Conservation (phyloP, 2,329 filamentous ascomycete genomes). For the Myotisia sp. region DNA sequence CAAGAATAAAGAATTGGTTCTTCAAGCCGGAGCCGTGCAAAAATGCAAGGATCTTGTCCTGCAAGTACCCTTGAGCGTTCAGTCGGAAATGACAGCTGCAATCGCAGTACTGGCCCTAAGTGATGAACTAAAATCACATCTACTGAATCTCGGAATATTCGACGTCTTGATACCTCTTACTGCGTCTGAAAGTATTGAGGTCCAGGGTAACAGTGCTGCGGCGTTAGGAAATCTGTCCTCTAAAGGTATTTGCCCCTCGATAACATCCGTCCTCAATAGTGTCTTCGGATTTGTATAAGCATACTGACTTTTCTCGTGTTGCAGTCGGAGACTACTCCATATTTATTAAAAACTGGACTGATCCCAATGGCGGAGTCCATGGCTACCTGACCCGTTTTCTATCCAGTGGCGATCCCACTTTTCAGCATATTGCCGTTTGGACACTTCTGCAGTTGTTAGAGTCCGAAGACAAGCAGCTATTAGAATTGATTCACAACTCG, state of each 20-base stretch:
- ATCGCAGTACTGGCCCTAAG: conserved; percentile 92
- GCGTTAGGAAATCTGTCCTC: conserved; percentile 91
- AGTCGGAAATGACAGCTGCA: conserved; percentile 99
- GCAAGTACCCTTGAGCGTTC: conserved; percentile 81
- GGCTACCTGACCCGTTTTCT: conserved; percentile 90
- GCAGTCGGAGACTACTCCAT: conserved; percentile 91
- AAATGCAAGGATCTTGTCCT: conserved; percentile 97
- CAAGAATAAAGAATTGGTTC: conserved; percentile 91
- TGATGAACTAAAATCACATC: conserved; percentile 84
- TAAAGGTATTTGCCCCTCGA: conserved; percentile 54
- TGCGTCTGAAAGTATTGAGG: conserved; percentile 88
- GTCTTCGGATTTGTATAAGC: conserved; percentile 12
- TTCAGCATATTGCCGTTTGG: conserved; percentile 99
- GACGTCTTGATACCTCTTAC: conserved; percentile 92
- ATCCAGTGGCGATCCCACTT: conserved; percentile 85
- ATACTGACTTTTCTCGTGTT: conserved; percentile 1
- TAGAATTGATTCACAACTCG: conserved; percentile 74
- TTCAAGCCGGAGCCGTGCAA: conserved; percentile 91
- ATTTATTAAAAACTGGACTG: conserved; percentile 85
- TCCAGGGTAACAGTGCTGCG: conserved; percentile 94
- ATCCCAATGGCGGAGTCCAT: conserved; percentile 86
- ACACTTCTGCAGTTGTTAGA: conserved; percentile 89
- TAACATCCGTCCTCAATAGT: not conserved
- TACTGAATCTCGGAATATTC: conserved; percentile 85
- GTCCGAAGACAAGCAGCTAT: conserved; percentile 81